These are phyloP conservation scores for Pachyrhizus erosus DNA, from an alignment of 306 rosid genomes.

Conservation along the genomic window DNA sequence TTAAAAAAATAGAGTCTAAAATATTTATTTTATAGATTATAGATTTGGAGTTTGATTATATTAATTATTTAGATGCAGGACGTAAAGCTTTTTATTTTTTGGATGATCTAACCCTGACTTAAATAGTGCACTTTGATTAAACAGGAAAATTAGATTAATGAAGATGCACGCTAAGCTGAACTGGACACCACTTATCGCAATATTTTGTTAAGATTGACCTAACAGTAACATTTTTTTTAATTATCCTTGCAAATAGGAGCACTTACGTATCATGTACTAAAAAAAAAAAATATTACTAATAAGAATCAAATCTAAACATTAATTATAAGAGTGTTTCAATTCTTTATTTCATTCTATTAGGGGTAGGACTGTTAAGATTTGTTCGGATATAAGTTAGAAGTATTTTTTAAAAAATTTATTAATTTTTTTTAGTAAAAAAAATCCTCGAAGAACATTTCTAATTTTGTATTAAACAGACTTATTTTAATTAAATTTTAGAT, in stretches of 20 bases:
- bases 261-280: neutral
- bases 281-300: neutral
- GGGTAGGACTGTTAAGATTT: neutral
- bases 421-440: too few species aligned
- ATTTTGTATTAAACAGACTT: neutral
- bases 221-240: neutral
- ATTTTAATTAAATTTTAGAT: too few species aligned
- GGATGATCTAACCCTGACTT: neutral
- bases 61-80: neutral
- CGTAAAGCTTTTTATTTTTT: neutral
- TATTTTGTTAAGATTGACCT: conserved; percentile 18
- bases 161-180: neutral
- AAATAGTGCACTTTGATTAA: neutral
- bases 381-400: too few species aligned
- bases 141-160: neutral
- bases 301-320: neutral
- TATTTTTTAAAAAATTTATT: too few species aligned
- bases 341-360: neutral
- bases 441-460: too few species aligned
- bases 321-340: neutral
- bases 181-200: conserved; percentile 5
- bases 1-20: neutral
- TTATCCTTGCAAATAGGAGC: neutral
- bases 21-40: neutral
- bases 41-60: neutral